A percentile compares a stretch with the other conserved stretches of the same genome.
These are phyloP conservation scores for Linnemannia hyalina DNA, from an alignment of 192 early-diverging fungal species.

Conservation along the genomic window DNA sequence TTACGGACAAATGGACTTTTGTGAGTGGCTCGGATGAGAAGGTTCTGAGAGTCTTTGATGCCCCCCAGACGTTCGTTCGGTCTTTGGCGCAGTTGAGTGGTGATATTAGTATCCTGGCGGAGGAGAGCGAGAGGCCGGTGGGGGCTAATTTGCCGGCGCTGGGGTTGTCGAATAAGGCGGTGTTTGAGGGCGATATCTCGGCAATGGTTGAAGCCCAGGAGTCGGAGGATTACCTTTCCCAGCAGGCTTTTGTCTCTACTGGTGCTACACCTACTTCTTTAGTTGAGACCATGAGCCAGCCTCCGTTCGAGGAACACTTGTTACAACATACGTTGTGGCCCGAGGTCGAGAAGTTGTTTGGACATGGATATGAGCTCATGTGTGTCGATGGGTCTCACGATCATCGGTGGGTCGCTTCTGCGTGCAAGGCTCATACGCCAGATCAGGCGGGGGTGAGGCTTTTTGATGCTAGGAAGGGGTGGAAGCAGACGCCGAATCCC, in stretches of 20 bases:
- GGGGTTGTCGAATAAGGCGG: slow-evolving; percentile 97
- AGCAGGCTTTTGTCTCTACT: slow-evolving; percentile 70
- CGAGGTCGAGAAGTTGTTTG: slow-evolving; percentile 95
- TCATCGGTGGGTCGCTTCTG: slow-evolving; percentile 73
- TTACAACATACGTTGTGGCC: slow-evolving; percentile 95
- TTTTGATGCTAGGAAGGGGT: slow-evolving; percentile 71
- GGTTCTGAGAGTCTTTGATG: slow-evolving; percentile 90
- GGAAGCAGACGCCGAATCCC: slow-evolving; percentile 74
- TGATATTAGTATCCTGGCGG: slow-evolving; percentile 44
- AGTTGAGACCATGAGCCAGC: slow-evolving; percentile 62
- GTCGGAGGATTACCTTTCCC: slow-evolving; percentile 68
- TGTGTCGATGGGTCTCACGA: slow-evolving; percentile 79
- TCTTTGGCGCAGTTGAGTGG: slow-evolving; percentile 69
- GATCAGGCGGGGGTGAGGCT: slow-evolving; percentile 83
- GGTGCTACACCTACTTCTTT: slow-evolving; percentile 61
- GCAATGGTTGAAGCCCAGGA: slow-evolving; percentile 62
- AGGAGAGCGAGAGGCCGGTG: slow-evolving; percentile 70
- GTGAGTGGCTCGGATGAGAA: slow-evolving; percentile 96
- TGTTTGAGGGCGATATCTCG: slow-evolving; percentile 69
- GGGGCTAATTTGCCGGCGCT: slow-evolving; percentile 91
- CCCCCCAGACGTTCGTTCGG: slow-evolving; percentile 82
- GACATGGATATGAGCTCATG: slow-evolving; percentile 95
- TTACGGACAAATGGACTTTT: slow-evolving; percentile 79
- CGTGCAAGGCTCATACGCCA: slow-evolving; percentile 75
- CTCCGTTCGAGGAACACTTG: slow-evolving; percentile 93